Percentiles rank a stretch among this genome's conserved stretches.
Evolutionary conservation across 73 alveolate genomes (phyloP).

Genomic region (Paramecium sexaurelia): DNA sequence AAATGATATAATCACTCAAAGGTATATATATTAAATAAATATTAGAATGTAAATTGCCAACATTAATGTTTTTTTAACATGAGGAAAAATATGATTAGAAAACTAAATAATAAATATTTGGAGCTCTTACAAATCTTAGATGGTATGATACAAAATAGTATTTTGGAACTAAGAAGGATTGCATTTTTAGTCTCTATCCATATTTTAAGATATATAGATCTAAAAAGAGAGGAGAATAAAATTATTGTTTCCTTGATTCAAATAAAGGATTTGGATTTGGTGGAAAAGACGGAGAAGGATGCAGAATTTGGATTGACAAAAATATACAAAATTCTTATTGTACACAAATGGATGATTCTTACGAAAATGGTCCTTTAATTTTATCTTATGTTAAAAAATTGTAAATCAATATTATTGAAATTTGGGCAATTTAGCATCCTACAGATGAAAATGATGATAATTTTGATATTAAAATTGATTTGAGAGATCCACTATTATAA

Average conservation of each 20-base stretch:
- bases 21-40: background rate
- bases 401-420: background rate
- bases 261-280: constrained; percentile 33
- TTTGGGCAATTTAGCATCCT: constrained; percentile 22
- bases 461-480: background rate
- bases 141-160: constrained; percentile 1
- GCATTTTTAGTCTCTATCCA: constrained; percentile 12
- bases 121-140: background rate
- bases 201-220: constrained; percentile 27
- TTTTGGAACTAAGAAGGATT: constrained; percentile 37
- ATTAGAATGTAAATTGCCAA: constrained; percentile 27
- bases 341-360: background rate
- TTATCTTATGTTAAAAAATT: background rate
- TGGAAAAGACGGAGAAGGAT: background rate
- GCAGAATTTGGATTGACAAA: constrained; percentile 48
- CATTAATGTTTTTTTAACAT: background rate
- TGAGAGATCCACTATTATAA: constrained; percentile 3
- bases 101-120: constrained; percentile 24
- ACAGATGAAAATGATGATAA: background rate
- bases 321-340: background rate
- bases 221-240: background rate
- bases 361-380: constrained; percentile 13
- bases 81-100: constrained; percentile 35
- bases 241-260: background rate
- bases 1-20: background rate